Evolutionary conservation across 352 stramenopile species (phyloP).

Genomic region (Phytophthora meadii): DNA sequence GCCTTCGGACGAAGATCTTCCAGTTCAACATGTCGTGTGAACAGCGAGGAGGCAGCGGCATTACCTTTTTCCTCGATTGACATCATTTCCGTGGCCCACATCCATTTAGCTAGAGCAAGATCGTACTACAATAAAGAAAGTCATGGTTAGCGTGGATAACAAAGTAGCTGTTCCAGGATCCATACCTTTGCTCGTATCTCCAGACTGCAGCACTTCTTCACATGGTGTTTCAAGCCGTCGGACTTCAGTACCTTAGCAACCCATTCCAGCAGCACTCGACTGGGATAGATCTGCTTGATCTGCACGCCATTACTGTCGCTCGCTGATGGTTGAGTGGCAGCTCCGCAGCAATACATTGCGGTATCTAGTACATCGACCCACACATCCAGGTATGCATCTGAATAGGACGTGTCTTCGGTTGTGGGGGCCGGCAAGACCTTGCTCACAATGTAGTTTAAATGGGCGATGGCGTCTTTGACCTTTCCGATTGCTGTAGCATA

Average conservation of each 20-base stretch:
- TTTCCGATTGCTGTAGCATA: conserved; percentile 67
- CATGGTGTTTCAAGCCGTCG: conserved; percentile 47
- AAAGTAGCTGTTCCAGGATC: not conserved
- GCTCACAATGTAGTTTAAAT: conserved; percentile 63
- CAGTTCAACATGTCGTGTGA: conserved; percentile 38
- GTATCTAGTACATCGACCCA: conserved; percentile 71
- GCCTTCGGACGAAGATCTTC: conserved; percentile 56
- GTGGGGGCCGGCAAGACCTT: conserved; percentile 51
- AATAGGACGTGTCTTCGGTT: conserved; percentile 42
- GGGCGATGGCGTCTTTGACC: conserved; percentile 52
- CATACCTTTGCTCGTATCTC: conserved; percentile 67
- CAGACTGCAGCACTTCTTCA: conserved; percentile 56
- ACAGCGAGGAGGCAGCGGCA: not conserved
- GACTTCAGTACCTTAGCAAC: conserved; percentile 50
- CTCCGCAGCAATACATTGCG: conserved; percentile 52
- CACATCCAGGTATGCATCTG: conserved; percentile 54
- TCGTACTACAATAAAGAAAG: conserved; percentile 57
- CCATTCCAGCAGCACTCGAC: conserved; percentile 58
- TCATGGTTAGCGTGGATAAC: conserved; percentile 2
- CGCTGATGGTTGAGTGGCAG: conserved; percentile 18
- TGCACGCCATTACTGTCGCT: conserved; percentile 4
- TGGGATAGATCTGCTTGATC: conserved; percentile 63
- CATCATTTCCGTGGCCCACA: conserved; percentile 67
- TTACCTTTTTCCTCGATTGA: conserved; percentile 7
- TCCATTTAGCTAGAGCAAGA: conserved; percentile 71